Percentiles rank a stretch among this genome's conserved stretches.
Conservation (phyloP, 2,329 filamentous ascomycete species). For the Lecanicillium sp. region DNA sequence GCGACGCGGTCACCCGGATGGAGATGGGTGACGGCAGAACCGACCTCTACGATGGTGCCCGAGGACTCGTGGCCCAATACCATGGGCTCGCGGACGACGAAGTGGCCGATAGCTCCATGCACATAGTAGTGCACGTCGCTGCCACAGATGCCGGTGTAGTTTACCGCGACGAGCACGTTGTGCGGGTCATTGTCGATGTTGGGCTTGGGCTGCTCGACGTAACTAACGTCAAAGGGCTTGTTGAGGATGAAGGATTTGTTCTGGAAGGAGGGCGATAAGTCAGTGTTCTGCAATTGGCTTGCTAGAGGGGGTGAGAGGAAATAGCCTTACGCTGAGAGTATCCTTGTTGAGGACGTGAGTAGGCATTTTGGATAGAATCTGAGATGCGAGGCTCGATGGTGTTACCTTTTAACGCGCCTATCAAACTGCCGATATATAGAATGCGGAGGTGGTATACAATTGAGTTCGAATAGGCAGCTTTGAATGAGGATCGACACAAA, state of each 20-base stretch:
- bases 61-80: slow-evolving; percentile 68
- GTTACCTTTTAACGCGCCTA: too few relatives aligned
- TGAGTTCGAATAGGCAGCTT: too few relatives aligned
- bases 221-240: slow-evolving; percentile 65
- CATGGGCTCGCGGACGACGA: slow-evolving; percentile 74
- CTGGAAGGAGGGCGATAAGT: too few relatives aligned
- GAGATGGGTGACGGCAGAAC: slow-evolving; percentile 56
- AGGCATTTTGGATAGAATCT: too few relatives aligned
- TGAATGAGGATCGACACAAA: too few relatives aligned
- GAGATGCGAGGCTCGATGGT: too few relatives aligned
- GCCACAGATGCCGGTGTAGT: slow-evolving; percentile 85
- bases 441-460: too few relatives aligned
- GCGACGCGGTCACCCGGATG: slow-evolving; percentile 75
- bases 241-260: slow-evolving; percentile 84
- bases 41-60: slow-evolving; percentile 69
- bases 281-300: too few relatives aligned
- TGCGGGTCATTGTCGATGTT: slow-evolving; percentile 57
- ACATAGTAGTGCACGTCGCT: slow-evolving; percentile 85
- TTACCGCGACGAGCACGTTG: slow-evolving; percentile 75
- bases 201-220: slow-evolving; percentile 70
- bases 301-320: too few relatives aligned
- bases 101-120: slow-evolving; percentile 82
- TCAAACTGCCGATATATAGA: too few relatives aligned
- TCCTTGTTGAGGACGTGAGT: too few relatives aligned
- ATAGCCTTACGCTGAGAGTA: too few relatives aligned